Evolutionary conservation across 176 grass and related monocot species (phyloP).

Genomic region (Areca catechu): DNA sequence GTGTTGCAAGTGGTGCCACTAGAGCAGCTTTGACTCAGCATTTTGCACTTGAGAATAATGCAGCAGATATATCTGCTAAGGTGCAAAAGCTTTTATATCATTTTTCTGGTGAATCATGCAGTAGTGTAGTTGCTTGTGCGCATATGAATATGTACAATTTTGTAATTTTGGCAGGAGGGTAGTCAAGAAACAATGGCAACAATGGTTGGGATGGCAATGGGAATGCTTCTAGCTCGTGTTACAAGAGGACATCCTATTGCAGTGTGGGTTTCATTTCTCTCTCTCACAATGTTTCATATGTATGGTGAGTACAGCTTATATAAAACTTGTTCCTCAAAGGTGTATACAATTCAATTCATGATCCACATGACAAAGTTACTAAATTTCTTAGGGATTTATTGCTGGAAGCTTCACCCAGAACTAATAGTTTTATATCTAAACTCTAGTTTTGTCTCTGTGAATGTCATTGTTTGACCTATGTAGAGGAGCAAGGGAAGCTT

Average conservation of each 20-base stretch:
- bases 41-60: slow-evolving; percentile 90
- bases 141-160: slow-evolving; percentile 19
- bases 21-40: slow-evolving; percentile 90
- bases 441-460: no score
- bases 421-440: no score
- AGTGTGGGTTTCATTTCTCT: slow-evolving; percentile 80
- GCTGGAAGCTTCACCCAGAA: no score
- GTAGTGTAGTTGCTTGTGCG: slow-evolving; percentile 14
- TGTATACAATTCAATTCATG: neutral
- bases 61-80: slow-evolving; percentile 92
- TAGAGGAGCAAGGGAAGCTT: no score
- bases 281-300: slow-evolving; percentile 88
- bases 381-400: no score
- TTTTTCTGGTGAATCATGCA: slow-evolving; percentile 16
- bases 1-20: slow-evolving; percentile 96
- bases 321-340: slow-evolving; percentile 3
- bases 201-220: slow-evolving; percentile 82
- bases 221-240: slow-evolving; percentile 79
- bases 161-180: slow-evolving; percentile 46
- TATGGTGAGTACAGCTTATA: slow-evolving; percentile 45
- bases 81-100: slow-evolving; percentile 24
- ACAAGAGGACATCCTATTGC: slow-evolving; percentile 63
- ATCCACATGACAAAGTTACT: neutral
- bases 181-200: slow-evolving; percentile 97
- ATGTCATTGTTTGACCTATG: no score